Base-by-base conservation (phyloP, 768 basidiomycete genomes). In the Neoboletus subvelutipes region DNA sequence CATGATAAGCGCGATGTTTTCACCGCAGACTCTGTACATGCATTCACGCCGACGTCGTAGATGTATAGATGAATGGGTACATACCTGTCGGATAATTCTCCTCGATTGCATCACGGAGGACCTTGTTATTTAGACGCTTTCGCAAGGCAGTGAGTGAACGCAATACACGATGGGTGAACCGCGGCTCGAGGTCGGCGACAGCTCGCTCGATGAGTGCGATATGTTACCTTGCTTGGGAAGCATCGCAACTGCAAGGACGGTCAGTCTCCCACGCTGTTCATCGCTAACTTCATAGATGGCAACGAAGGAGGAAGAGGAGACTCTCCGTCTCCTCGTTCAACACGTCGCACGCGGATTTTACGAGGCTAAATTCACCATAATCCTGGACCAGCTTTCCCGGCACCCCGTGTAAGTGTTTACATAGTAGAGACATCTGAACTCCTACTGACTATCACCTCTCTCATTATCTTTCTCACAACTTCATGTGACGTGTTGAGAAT, bases 311-410 rank as follows among this genome's bases (percentile, higher is more conserved):
- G 90, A 91, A 67, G 84, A 87, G 75, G 89, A 91, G 72, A 84
- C 83, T 2, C 85, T 94, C 54, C 87, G 86, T 71, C 83, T 86
- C 57, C 87, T 99, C 64, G 92, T 97, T 62, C 94, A 97, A 71
- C 88, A 92, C 76, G 93, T 96, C 69, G 85, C 88, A 45, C 85
- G 96, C 66, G 87, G 90, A 34, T 98, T 99, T 75, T 99, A 98
- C 75, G 97, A 98, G 72, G 80, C 92, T 45, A 91, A 90, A 66
- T 94, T 81, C 72, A 90, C 88, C 64, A 89, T 98, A 59, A 85
- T 98, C 59, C 77, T 98, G 80, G 96, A 98, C 77, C 91, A 96
- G 75, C 85, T 99, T 71, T 85, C 92, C 57, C 86, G 89, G 61
- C 87, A 94, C 75, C 86, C 91, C 62, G 93, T 94, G 95, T 98